Conservation (phyloP, 2,329 filamentous ascomycete species). For the Fusarium duplospermum region DNA sequence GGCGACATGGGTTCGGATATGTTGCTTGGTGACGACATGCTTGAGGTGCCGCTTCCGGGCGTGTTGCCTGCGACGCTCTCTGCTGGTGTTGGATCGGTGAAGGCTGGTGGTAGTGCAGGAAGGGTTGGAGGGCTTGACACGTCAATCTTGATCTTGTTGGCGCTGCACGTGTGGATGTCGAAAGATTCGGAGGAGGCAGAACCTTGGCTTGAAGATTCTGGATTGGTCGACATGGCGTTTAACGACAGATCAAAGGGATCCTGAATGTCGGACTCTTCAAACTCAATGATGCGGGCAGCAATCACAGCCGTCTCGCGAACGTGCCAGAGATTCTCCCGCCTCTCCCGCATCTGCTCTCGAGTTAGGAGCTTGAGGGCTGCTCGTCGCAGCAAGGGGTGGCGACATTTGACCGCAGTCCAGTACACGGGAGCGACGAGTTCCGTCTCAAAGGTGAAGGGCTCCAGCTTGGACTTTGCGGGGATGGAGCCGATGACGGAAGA, state of each 20-base stretch:
- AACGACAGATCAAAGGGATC: not conserved
- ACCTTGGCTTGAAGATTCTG: not conserved
- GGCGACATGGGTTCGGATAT: constrained; percentile 20
- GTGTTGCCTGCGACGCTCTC: not conserved
- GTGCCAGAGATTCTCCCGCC: constrained; percentile 56
- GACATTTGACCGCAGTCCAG: constrained; percentile 54
- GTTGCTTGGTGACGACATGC: constrained; percentile 8
- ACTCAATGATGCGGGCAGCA: constrained; percentile 49
- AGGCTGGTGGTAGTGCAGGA: constrained; percentile 7
- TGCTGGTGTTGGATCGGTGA: constrained; percentile 32
- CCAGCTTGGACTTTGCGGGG: constrained; percentile 17
- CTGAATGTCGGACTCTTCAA: constrained; percentile 47
- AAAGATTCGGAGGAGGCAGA: not conserved
- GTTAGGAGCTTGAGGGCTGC: constrained; percentile 52
- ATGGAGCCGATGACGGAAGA: constrained; percentile 43
- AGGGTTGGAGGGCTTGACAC: constrained; percentile 22
- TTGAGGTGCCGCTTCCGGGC: not conserved
- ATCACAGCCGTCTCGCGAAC: constrained; percentile 47
- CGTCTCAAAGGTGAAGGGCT: constrained; percentile 56
- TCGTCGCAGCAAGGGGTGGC: constrained; percentile 55
- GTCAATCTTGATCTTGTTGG: constrained; percentile 20
- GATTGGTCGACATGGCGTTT: not conserved
- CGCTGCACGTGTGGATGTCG: not conserved
- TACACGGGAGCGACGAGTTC: constrained; percentile 56
- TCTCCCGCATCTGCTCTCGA: constrained; percentile 45